A percentile compares a stretch with the other conserved stretches of the same genome.
Evolutionary conservation across 2,329 filamentous ascomycete genomes (phyloP).

Genomic region (Shiraia sp.): DNA sequence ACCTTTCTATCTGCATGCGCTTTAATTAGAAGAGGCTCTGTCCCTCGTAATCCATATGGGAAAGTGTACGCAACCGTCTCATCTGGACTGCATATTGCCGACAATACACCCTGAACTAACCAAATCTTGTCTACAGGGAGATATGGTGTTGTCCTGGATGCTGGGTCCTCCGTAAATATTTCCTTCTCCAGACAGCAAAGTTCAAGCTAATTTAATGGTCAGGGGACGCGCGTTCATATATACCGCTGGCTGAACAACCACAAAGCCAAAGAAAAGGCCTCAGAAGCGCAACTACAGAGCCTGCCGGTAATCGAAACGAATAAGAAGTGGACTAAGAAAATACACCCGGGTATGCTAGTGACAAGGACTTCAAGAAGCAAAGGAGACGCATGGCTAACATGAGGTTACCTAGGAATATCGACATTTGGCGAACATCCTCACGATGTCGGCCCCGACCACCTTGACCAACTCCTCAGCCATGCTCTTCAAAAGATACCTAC

Average conservation of each 20-base stretch:
- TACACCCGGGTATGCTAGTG: slow-evolving; percentile 69
- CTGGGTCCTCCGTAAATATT: slow-evolving; percentile 78
- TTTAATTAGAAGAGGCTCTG: slow-evolving; percentile 15
- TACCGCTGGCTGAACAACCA: slow-evolving; percentile 88
- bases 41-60: slow-evolving; percentile 41
- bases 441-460: slow-evolving; percentile 78
- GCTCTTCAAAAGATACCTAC: slow-evolving; percentile 77
- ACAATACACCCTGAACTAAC: slow-evolving; percentile 22
- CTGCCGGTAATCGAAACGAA: slow-evolving; percentile 83
- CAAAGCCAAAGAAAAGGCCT: slow-evolving; percentile 65
- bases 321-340: slow-evolving; percentile 90
- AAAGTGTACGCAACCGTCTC: slow-evolving; percentile 45
- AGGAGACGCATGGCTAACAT: slow-evolving; percentile 12
- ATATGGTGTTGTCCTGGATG: slow-evolving; percentile 96
- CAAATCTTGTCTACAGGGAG: slow-evolving; percentile 50
- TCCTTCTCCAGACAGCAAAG: not conserved
- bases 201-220: slow-evolving; percentile 19
- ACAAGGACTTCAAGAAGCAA: not conserved
- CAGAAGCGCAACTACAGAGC: slow-evolving; percentile 63
- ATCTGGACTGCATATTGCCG: slow-evolving; percentile 10
- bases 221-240: slow-evolving; percentile 87
- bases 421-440: slow-evolving; percentile 80
- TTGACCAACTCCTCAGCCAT: slow-evolving; percentile 78
- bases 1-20: slow-evolving; percentile 33
- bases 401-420: slow-evolving; percentile 65